Base-by-base conservation (phyloP, 371 early-diverging fungal genomes). In the Circinella umbellata region DNA sequence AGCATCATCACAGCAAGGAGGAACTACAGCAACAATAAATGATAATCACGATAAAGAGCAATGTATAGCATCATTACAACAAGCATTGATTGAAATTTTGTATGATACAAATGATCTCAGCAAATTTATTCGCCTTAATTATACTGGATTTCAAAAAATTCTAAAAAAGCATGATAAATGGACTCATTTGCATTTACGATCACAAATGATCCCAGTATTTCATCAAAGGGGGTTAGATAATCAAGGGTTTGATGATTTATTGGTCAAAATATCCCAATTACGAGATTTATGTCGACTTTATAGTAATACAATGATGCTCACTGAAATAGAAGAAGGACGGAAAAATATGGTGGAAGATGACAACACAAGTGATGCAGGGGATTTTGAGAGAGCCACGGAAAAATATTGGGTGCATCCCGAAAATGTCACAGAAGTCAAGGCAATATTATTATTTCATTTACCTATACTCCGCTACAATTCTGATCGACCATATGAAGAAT, bases 331-430 rank as follows among this genome's bases (percentile, higher is more conserved):
- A 53, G 65, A 14, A 62, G 61, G 36, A 54, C 70, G 20, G 8
- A n/a, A 13, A 4, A 17, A 62, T 11, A 17, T 39, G 13, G 15
- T 17, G 4, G 27, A 59, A 13, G 80, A 68, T 57, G 46, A 74
- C 15, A 81, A 80, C 46, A 86, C 90, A n/a, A 91, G 89, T 35
- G 91, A 88, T n/a, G 86, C 88, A 66, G 87, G 85, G 68, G 91
- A 90, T 69, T 95, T 95, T 86, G 96, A 96, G 13, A 87, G 96
- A n/a, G 87, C 90, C 64, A 96, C 96, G 18, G 90, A 92, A 39
- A 96, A 99, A 83, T 99, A 99, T 81, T 99, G 99, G 99, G 95
- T 99, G 15, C 98, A 98, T 73, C 95, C 96, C 3, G 99, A 99
- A 76, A 98, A 99, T 79, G 93, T 99, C 59, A 95, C 95, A 62